Evolutionary conservation across 2,329 filamentous ascomycete genomes (phyloP).

Genomic region (Aureobasidium zeae): DNA sequence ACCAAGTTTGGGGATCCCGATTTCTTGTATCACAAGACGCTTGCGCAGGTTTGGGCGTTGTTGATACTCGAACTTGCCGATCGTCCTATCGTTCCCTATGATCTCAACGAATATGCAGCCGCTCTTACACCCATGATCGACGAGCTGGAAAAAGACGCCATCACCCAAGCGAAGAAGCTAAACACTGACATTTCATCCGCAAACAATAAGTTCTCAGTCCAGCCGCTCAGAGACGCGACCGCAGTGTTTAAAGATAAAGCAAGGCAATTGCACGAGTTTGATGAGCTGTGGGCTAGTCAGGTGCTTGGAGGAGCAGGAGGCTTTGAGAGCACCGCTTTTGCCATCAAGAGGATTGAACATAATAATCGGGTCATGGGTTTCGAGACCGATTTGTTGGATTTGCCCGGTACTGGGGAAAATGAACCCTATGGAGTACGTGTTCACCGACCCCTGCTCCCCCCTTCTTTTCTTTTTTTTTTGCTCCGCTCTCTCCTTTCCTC

Average conservation of each 20-base stretch:
- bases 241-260: constrained; percentile 51
- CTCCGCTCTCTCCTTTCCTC: neutral
- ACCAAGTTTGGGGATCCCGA: constrained; percentile 63
- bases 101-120: constrained; percentile 63
- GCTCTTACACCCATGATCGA: constrained; percentile 56
- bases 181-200: neutral
- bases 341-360: constrained; percentile 59
- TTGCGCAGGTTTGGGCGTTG: constrained; percentile 71
- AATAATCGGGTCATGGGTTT: constrained; percentile 74
- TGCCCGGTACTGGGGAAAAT: constrained; percentile 45
- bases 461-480: neutral
- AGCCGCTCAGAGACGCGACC: constrained; percentile 55
- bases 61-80: constrained; percentile 81
- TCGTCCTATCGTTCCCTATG: constrained; percentile 70
- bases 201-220: constrained; percentile 41
- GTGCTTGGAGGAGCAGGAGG: constrained; percentile 59
- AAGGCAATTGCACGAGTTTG: constrained; percentile 64
- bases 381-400: constrained; percentile 73
- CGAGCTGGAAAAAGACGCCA: constrained; percentile 55
- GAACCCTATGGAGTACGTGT: constrained; percentile 55
- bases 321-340: constrained; percentile 63
- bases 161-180: constrained; percentile 31
- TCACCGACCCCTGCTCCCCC: neutral
- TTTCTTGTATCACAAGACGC: constrained; percentile 68
- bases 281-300: constrained; percentile 63